These are phyloP conservation scores for Lablab purpureus DNA, from an alignment of 306 rosid species.

Conservation along the genomic window DNA sequence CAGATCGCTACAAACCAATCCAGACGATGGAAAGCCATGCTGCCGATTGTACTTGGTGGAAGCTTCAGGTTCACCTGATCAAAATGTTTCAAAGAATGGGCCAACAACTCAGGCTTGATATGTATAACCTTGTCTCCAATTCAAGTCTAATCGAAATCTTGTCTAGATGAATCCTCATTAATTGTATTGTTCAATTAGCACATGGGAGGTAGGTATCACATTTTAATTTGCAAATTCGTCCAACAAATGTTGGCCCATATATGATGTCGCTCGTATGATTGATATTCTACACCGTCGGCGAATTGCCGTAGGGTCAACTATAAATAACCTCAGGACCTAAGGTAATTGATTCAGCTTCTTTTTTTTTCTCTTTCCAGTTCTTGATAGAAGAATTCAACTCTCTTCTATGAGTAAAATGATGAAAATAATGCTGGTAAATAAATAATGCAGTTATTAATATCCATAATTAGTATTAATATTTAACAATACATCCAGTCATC, in stretches of 20 bases:
- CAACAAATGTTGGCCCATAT: constrained; percentile 35
- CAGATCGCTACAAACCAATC: constrained; percentile 79
- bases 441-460: not conserved
- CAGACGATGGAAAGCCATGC: constrained; percentile 93
- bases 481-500: not conserved
- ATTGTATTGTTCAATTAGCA: constrained; percentile 44
- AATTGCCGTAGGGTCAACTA: constrained; percentile 18
- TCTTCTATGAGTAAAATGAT: not conserved
- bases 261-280: not conserved
- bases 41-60: constrained; percentile 89
- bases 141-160: constrained; percentile 38
- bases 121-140: constrained; percentile 40
- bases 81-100: constrained; percentile 49
- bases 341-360: not conserved
- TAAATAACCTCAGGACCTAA: constrained; percentile 34
- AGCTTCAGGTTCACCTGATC: constrained; percentile 90
- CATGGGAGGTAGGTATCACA: constrained; percentile 37
- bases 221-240: constrained; percentile 36
- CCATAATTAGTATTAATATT: not conserved
- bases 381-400: constrained; percentile 5
- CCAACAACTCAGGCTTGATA: constrained; percentile 43
- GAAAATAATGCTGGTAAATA: not conserved
- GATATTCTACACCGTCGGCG: constrained; percentile 1
- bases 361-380: not conserved
- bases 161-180: constrained; percentile 49